Evolutionary conservation across 352 stramenopile species (phyloP).

Genomic region (Globisporangium rhizosaccharum): DNA sequence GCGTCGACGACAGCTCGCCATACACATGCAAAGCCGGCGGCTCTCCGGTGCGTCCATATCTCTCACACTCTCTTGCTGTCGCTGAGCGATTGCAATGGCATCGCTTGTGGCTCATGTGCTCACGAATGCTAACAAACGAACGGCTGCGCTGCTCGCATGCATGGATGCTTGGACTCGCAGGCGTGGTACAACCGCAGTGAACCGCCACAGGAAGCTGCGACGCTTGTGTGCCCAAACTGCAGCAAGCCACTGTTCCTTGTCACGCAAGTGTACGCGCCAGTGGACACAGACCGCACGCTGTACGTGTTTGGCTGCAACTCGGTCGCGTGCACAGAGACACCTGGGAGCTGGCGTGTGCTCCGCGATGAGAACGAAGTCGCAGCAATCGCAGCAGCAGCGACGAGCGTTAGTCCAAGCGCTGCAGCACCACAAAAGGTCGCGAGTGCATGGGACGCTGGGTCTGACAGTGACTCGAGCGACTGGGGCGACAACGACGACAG

Average conservation of each 20-base stretch:
- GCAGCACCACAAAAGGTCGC: slow-evolving; percentile 7
- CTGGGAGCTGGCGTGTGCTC: slow-evolving; percentile 71
- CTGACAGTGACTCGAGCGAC: slow-evolving; percentile 56
- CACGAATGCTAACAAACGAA: neutral
- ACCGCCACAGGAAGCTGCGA: slow-evolving; percentile 28
- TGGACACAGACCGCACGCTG: slow-evolving; percentile 63
- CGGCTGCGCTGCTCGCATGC: neutral
- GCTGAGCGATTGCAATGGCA: neutral
- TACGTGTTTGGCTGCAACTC: slow-evolving; percentile 87
- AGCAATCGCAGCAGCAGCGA: slow-evolving; percentile 3
- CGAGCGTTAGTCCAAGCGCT: neutral
- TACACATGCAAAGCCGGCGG: slow-evolving; percentile 77
- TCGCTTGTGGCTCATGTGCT: neutral
- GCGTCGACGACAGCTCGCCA: slow-evolving; percentile 55
- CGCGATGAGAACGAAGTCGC: slow-evolving; percentile 38
- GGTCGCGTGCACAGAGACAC: slow-evolving; percentile 48
- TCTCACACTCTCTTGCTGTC: neutral
- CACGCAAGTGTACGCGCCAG: slow-evolving; percentile 71
- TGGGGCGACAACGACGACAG: slow-evolving; percentile 65
- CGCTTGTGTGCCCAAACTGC: slow-evolving; percentile 57
- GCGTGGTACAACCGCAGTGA: slow-evolving; percentile 41
- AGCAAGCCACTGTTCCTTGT: slow-evolving; percentile 57
- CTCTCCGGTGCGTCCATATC: slow-evolving; percentile 39
- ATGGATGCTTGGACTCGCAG: slow-evolving; percentile 14
- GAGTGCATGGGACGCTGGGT: slow-evolving; percentile 19